Percentiles rank a stretch among this genome's conserved stretches.
These are phyloP conservation scores for Vitellaria paradoxa DNA, from an alignment of 179 eudicot species.

Conservation along the genomic window DNA sequence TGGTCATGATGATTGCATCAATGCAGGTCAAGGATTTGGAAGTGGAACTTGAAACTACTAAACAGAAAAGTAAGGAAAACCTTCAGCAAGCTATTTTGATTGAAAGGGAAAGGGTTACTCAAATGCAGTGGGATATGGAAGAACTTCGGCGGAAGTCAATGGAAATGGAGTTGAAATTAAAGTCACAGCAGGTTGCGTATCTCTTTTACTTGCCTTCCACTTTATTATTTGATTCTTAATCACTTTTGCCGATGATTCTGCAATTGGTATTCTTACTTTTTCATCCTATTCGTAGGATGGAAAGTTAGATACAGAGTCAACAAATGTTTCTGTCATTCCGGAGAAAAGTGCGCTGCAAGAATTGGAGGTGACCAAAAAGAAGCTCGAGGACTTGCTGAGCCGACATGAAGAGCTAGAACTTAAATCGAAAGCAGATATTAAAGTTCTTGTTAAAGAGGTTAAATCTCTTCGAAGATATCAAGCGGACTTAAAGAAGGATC, in stretches of 20 bases:
- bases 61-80: conserved; percentile 64
- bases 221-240: background rate
- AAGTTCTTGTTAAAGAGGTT: conserved; percentile 81
- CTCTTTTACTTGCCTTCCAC: conserved; percentile 9
- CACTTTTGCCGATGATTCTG: background rate
- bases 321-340: conserved; percentile 31
- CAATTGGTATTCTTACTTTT: background rate
- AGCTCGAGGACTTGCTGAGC: conserved; percentile 51
- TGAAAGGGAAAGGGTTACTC: conserved; percentile 80
- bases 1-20: conserved; percentile 11
- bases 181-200: conserved; percentile 59
- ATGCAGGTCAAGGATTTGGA: conserved; percentile 88
- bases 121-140: conserved; percentile 97
- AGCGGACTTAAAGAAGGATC: conserved; percentile 70
- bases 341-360: conserved; percentile 65
- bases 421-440: conserved; percentile 76
- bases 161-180: conserved; percentile 72
- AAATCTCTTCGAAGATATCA: conserved; percentile 80
- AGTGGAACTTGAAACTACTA: conserved; percentile 76
- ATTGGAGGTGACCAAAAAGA: conserved; percentile 54
- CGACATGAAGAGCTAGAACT: conserved; percentile 59
- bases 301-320: conserved; percentile 33
- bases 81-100: conserved; percentile 67
- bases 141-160: conserved; percentile 67
- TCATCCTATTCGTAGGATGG: conserved; percentile 44